Evolutionary conservation across 176 grass and related monocot genomes (phyloP).

Genomic region (Eragrostis nindensis): DNA sequence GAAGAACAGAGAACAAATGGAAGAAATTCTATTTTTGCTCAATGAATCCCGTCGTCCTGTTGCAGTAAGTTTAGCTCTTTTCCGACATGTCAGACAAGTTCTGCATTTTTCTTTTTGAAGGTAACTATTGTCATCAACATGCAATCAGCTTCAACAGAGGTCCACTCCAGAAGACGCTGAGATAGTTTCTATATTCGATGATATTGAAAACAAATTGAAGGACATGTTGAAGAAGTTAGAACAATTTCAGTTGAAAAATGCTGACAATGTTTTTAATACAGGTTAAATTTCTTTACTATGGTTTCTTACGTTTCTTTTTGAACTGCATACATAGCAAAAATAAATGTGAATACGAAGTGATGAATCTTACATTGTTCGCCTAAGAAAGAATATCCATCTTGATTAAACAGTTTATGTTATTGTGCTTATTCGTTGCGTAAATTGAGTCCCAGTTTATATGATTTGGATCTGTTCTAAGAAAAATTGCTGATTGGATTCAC

Average conservation of each 20-base stretch:
- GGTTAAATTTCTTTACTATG: conserved; percentile 51
- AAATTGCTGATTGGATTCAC: conserved; percentile 18
- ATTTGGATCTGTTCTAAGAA: conserved; percentile 32
- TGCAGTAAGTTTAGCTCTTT: conserved; percentile 59
- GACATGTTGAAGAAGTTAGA: conserved; percentile 73
- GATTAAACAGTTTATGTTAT: conserved; percentile 10
- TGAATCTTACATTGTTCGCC: neutral
- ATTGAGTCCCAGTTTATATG: neutral
- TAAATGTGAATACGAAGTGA: neutral
- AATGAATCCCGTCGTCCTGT: conserved; percentile 53
- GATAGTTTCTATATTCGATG: conserved; percentile 60
- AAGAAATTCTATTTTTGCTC: conserved; percentile 91
- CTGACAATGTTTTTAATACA: conserved; percentile 97
- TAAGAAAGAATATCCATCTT: conserved; percentile 8
- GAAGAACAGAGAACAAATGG: conserved; percentile 99
- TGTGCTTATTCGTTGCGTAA: neutral
- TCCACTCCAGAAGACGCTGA: conserved; percentile 56
- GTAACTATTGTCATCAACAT: conserved; percentile 35
- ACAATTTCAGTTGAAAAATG: conserved; percentile 84
- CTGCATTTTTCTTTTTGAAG: conserved; percentile 25
- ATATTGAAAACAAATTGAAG: conserved; percentile 80
- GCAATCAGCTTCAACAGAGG: conserved; percentile 76
- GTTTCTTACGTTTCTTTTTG: conserved; percentile 22
- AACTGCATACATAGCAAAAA: conserved; percentile 18
- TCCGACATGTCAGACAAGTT: conserved; percentile 12